Conservation (phyloP, 2,329 filamentous ascomycete genomes). For the Parafenestella ontariensis region DNA sequence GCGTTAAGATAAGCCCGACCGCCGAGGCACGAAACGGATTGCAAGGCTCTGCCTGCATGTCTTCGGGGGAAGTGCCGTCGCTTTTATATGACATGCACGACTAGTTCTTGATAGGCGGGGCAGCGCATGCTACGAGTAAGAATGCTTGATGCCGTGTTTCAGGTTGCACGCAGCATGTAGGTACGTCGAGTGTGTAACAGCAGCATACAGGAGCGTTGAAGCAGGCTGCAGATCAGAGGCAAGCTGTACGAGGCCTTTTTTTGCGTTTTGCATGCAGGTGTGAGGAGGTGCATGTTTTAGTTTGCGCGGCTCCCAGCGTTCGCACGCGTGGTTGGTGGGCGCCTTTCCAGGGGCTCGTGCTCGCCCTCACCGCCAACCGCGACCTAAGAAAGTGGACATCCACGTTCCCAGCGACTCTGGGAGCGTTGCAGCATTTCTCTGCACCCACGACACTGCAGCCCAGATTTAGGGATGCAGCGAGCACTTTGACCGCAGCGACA, state of each 20-base stretch:
- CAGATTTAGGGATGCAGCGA: slow-evolving; percentile 30
- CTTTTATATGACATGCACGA: slow-evolving; percentile 8
- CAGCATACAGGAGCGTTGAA: slow-evolving; percentile 5
- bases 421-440: slow-evolving; percentile 9
- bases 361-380: slow-evolving; percentile 31
- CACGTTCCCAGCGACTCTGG: slow-evolving; percentile 10
- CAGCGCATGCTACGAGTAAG: slow-evolving; percentile 10
- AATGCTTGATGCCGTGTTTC: slow-evolving; percentile 11
- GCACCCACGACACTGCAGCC: slow-evolving; percentile 5
- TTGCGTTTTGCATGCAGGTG: slow-evolving; percentile 13
- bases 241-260: slow-evolving; percentile 4
- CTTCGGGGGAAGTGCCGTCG: slow-evolving; percentile 7
- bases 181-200: slow-evolving; percentile 11
- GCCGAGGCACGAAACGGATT: slow-evolving; percentile 12
- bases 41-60: slow-evolving; percentile 5
- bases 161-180: slow-evolving; percentile 6
- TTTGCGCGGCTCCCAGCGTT: slow-evolving; percentile 20
- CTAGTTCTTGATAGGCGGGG: slow-evolving; percentile 1
- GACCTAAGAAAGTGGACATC: slow-evolving; percentile 27
- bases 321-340: slow-evolving; percentile 19
- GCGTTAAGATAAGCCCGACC: not conserved
- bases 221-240: slow-evolving; percentile 6
- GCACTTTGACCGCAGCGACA: slow-evolving; percentile 39
- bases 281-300: slow-evolving; percentile 23
- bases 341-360: slow-evolving; percentile 19